Conservation (phyloP, 257 asterid genomes). For the Penstemon barbatus region DNA sequence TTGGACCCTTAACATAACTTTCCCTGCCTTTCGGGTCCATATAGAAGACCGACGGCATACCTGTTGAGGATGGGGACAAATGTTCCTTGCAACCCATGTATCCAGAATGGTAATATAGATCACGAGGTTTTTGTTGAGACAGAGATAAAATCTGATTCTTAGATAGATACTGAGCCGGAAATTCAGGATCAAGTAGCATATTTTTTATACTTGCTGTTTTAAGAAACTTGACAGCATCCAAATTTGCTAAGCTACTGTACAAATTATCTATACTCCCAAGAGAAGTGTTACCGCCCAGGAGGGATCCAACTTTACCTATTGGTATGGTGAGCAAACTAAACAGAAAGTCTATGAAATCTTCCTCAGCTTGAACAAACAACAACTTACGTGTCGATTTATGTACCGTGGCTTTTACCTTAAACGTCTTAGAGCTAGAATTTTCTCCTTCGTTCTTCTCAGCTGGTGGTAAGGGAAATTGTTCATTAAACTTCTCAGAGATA, state of each 20-base stretch:
- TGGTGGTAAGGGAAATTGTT: background rate
- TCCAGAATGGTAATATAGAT: background rate
- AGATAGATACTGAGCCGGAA: background rate
- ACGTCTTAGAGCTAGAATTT: background rate
- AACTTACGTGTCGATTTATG: constrained; percentile 26
- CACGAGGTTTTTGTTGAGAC: background rate
- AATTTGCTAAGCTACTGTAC: background rate
- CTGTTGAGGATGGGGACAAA: background rate
- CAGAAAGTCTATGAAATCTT: constrained; percentile 25
- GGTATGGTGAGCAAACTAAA: constrained; percentile 29
- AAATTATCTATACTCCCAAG: constrained; percentile 22
- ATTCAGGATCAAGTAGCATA: constrained; percentile 12
- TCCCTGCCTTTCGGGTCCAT: constrained; percentile 24
- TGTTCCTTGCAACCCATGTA: too few relatives aligned
- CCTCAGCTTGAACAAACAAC: constrained; percentile 26
- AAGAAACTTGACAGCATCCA: background rate
- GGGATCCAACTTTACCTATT: constrained; percentile 16
- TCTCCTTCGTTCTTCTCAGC: background rate
- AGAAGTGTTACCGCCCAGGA: constrained; percentile 2
- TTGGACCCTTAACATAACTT: constrained; percentile 12
- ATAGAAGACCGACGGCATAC: background rate
- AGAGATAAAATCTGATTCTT: constrained; percentile 21
- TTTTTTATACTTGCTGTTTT: background rate
- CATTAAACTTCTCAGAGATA: background rate
- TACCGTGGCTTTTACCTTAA: constrained; percentile 3